These are phyloP conservation scores for Tilletia walkeri DNA, from an alignment of 1,284 basidiomycete genomes.

Conservation along the genomic window DNA sequence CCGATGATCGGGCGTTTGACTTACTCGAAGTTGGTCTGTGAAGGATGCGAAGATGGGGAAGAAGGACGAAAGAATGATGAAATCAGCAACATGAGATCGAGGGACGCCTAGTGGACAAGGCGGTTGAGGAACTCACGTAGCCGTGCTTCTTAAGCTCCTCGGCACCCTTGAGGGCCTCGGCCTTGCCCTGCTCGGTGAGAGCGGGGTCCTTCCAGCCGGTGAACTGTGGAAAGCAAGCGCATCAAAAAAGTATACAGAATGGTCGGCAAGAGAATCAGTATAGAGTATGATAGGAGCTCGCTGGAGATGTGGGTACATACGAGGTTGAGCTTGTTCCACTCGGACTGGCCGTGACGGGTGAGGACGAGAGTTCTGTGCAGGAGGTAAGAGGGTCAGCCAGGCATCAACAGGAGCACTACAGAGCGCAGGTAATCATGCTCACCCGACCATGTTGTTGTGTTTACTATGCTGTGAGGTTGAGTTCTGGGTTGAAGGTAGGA, in stretches of 20 bases:
- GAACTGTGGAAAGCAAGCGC: constrained; percentile 30
- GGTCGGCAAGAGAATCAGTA: not conserved
- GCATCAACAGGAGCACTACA: too few species aligned
- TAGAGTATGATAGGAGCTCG: not conserved
- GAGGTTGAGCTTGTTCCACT: constrained; percentile 57
- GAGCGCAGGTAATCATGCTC: not conserved
- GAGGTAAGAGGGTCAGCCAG: not conserved
- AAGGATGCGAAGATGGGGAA: not conserved
- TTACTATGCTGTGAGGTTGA: not conserved
- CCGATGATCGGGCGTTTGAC: not conserved
- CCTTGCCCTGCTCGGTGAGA: constrained; percentile 51
- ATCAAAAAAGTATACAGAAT: not conserved
- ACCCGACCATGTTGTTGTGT: constrained; percentile 6
- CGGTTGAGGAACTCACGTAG: constrained; percentile 30
- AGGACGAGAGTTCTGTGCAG: constrained; percentile 49
- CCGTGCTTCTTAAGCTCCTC: constrained; percentile 53
- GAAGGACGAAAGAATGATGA: not conserved
- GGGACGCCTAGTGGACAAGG: not conserved
- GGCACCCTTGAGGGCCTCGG: constrained; percentile 53
- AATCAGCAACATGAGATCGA: not conserved
- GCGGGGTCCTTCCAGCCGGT: constrained; percentile 56
- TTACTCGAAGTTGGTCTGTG: constrained; percentile 33
- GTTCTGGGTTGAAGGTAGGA: not conserved
- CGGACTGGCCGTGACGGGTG: constrained; percentile 55
- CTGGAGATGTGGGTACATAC: constrained; percentile 22